Percentiles rank a stretch among this genome's conserved stretches.
Evolutionary conservation across 495 filamentous ascomycete species (phyloP).

Genomic region (Xeromyces bisporus): DNA sequence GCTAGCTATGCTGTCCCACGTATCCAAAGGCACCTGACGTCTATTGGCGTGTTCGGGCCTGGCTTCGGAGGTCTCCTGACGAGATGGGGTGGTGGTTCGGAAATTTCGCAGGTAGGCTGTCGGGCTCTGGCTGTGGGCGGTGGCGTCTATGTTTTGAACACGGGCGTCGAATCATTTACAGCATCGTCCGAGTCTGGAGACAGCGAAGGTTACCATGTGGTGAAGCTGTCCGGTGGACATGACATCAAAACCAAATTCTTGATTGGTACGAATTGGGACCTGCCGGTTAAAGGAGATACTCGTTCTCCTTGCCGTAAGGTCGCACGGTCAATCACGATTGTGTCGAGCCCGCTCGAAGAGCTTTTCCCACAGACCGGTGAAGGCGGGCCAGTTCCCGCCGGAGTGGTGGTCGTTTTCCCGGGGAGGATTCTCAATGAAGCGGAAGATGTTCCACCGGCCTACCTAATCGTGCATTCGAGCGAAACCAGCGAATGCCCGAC

Average conservation of each 20-base stretch:
- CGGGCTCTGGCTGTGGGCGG: constrained; percentile 87
- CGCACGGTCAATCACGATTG: constrained; percentile 38
- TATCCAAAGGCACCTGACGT: constrained; percentile 67
- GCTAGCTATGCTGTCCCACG: constrained; percentile 48
- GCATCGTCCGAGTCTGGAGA: constrained; percentile 5
- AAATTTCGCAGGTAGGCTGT: constrained; percentile 83
- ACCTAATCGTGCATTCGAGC: constrained; percentile 62
- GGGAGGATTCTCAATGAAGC: constrained; percentile 25
- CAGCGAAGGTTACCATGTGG: constrained; percentile 14
- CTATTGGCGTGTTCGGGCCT: constrained; percentile 70
- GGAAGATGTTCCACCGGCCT: constrained; percentile 37
- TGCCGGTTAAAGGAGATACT: constrained; percentile 9
- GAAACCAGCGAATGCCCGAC: constrained; percentile 77
- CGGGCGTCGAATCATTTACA: constrained; percentile 33
- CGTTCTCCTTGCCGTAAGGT: constrained; percentile 15
- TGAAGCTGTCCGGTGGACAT: constrained; percentile 45
- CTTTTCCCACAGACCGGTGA: constrained; percentile 60
- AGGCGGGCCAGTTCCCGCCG: constrained; percentile 56
- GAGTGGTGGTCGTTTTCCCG: constrained; percentile 58
- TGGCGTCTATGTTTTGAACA: constrained; percentile 70
- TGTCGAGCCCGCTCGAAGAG: constrained; percentile 45
- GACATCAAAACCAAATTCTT: constrained; percentile 38
- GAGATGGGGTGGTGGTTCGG: constrained; percentile 86
- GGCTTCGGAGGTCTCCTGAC: constrained; percentile 74
- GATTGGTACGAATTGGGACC: constrained; percentile 31